phyloP scores from a whole-genome alignment of 2,329 filamentous ascomycete genomes.

The Scolecobasidium constrictum region DNA sequence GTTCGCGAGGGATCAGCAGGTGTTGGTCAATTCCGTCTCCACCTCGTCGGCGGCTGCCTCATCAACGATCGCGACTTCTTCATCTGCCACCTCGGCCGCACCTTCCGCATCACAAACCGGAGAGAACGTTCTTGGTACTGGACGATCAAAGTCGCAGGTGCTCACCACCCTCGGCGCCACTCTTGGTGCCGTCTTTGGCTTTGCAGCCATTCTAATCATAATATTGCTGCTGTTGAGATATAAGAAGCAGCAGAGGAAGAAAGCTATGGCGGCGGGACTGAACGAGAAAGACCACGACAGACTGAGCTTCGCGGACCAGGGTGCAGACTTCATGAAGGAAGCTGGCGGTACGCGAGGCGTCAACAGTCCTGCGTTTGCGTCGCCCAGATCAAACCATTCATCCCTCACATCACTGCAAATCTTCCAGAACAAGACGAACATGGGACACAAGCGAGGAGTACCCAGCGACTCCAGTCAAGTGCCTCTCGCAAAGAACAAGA shows the following conservation, averaged over 20 bases:
- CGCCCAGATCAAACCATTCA: neutral
- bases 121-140: conserved; percentile 21
- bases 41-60: conserved; percentile 14
- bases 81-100: conserved; percentile 22
- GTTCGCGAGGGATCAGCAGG: conserved; percentile 30
- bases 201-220: conserved; percentile 58
- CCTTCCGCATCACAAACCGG: conserved; percentile 25
- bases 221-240: conserved; percentile 59
- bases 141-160: conserved; percentile 35
- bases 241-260: conserved; percentile 45
- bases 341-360: conserved; percentile 31
- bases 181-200: conserved; percentile 68
- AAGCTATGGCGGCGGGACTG: conserved; percentile 50
- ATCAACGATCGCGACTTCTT: conserved; percentile 20
- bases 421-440: conserved; percentile 8
- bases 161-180: conserved; percentile 65
- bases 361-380: neutral
- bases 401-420: conserved; percentile 31
- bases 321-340: conserved; percentile 42
- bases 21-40: conserved; percentile 20
- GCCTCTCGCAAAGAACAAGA: conserved; percentile 48
- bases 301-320: conserved; percentile 39
- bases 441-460: conserved; percentile 33
- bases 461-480: conserved; percentile 48
- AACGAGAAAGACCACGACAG: conserved; percentile 29